Evolutionary conservation across 2,329 filamentous ascomycete genomes (phyloP).

Genomic region (Ophiostoma tasmaniense): DNA sequence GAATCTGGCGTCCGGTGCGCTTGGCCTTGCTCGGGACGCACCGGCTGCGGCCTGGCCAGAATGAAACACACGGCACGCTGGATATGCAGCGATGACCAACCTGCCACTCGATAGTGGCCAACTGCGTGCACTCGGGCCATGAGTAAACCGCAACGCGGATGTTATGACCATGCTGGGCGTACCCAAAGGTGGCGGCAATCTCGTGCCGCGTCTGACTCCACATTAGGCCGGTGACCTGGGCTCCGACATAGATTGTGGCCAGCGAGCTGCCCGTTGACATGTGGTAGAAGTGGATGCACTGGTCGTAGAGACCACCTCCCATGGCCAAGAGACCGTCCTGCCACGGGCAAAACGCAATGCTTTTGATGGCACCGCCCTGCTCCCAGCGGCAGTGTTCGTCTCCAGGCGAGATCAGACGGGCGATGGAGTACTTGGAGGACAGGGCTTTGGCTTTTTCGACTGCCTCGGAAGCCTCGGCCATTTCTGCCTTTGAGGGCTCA

Average conservation of each 20-base stretch:
- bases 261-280: constrained; percentile 72
- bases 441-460: not conserved
- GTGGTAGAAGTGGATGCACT: constrained; percentile 93
- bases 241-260: constrained; percentile 83
- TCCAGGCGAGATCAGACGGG: not conserved
- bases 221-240: constrained; percentile 86
- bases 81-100: constrained; percentile 65
- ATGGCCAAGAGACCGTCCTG: constrained; percentile 79
- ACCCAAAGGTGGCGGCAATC: constrained; percentile 89
- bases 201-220: constrained; percentile 82
- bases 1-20: too few relatives aligned
- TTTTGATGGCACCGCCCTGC: constrained; percentile 86
- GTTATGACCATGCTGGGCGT: constrained; percentile 80
- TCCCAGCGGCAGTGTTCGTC: constrained; percentile 61
- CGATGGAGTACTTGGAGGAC: not conserved
- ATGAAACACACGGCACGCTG: constrained; percentile 62
- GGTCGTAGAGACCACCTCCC: constrained; percentile 87
- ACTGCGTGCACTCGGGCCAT: constrained; percentile 84
- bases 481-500: not conserved
- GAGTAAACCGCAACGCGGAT: constrained; percentile 87
- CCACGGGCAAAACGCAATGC: constrained; percentile 95
- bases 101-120: constrained; percentile 73
- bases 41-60: constrained; percentile 35
- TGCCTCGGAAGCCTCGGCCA: not conserved
- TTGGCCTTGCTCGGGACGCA: constrained; percentile 11